Evolutionary conservation across 441 rosid species (phyloP).

Genomic region (Euphorbia celastroides): DNA sequence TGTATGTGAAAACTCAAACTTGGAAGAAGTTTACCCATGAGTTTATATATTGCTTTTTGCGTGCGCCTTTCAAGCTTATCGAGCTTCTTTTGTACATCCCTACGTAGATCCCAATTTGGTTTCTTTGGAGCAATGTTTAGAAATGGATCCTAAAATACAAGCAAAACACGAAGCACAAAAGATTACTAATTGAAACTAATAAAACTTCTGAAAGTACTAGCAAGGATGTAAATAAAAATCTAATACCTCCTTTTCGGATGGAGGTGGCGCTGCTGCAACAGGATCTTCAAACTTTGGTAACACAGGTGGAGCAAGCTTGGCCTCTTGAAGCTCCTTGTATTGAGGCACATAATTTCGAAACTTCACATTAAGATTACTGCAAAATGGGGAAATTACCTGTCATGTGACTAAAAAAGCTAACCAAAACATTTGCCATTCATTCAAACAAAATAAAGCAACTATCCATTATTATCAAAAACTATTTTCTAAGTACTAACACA

Average conservation of each 20-base stretch:
- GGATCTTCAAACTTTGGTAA: constrained; percentile 95
- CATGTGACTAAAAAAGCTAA: not conserved
- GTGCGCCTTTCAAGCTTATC: constrained; percentile 91
- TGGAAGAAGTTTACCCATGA: constrained; percentile 59
- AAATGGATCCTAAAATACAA: constrained; percentile 66
- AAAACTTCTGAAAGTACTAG: too few relatives aligned
- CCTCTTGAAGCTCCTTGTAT: constrained; percentile 83
- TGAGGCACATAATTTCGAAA: constrained; percentile 96
- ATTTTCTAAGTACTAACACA: too few relatives aligned
- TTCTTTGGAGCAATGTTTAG: constrained; percentile 96
- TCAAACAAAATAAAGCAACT: not conserved
- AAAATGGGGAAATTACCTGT: not conserved
- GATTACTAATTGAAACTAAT: not conserved
- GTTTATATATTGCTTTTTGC: constrained; percentile 68
- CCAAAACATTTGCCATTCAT: not conserved
- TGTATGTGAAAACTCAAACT: not conserved
- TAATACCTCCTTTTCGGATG: constrained; percentile 61
- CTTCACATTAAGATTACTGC: constrained; percentile 44
- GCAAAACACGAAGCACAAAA: not conserved
- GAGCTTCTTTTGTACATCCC: constrained; percentile 96
- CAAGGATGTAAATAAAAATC: constrained; percentile 8
- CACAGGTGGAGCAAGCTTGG: constrained; percentile 78
- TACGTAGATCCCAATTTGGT: constrained; percentile 94
- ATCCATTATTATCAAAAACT: too few relatives aligned
- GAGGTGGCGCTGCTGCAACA: constrained; percentile 50